Conservation (phyloP, 2,329 filamentous ascomycete genomes). For the Colletotrichum ledebouriae region DNA sequence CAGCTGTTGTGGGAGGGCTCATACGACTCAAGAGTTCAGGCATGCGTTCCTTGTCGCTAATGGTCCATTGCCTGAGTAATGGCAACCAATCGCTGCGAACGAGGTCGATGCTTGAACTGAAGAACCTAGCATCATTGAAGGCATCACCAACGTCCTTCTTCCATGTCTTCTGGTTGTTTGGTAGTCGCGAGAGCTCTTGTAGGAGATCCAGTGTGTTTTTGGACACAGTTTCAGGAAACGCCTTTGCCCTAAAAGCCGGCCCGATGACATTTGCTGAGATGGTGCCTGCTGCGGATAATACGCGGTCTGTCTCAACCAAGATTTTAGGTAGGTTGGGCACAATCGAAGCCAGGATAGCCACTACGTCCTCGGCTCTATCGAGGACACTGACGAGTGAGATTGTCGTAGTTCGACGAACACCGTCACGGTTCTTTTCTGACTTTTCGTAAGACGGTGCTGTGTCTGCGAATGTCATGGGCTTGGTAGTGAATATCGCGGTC, state of each 20-base stretch:
- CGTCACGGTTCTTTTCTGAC: conserved; percentile 55
- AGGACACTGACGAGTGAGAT: conserved; percentile 50
- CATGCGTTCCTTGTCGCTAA: conserved; percentile 90
- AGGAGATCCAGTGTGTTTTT: conserved; percentile 79
- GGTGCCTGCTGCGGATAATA: conserved; percentile 80
- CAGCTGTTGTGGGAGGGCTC: conserved; percentile 88
- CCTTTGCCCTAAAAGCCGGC: conserved; percentile 84
- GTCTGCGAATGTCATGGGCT: conserved; percentile 80
- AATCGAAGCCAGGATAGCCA: conserved; percentile 82
- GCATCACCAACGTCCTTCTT: conserved; percentile 93
- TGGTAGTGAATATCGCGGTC: conserved; percentile 93
- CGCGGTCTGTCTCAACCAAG: conserved; percentile 86
- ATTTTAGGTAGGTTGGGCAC: conserved; percentile 86
- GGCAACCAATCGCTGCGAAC: conserved; percentile 84
- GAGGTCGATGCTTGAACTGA: conserved; percentile 75
- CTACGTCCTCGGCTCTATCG: conserved; percentile 78
- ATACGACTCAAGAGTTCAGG: conserved; percentile 84
- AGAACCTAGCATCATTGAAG: conserved; percentile 91
- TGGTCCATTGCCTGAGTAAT: conserved; percentile 84
- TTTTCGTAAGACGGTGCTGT: conserved; percentile 52
- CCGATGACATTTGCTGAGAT: conserved; percentile 88
- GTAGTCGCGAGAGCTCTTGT: conserved; percentile 80
- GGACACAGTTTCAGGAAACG: conserved; percentile 88
- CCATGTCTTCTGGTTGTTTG: conserved; percentile 88
- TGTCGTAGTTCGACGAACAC: conserved; percentile 54